Conservation (phyloP, 2,329 filamentous ascomycete species). For the Xylaria sp. region DNA sequence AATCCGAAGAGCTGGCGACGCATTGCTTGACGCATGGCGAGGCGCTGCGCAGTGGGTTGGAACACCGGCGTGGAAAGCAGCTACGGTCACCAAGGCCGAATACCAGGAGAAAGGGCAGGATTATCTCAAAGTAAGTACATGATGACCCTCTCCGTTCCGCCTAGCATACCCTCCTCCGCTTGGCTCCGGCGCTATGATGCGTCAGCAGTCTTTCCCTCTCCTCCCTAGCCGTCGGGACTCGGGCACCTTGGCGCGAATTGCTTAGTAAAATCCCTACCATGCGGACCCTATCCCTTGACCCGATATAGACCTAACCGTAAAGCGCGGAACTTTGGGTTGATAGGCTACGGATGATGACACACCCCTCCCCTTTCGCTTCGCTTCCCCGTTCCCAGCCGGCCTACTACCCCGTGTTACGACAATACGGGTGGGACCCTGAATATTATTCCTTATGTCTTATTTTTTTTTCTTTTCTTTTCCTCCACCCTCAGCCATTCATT, state of each 20-base stretch:
- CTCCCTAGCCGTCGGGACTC: constrained; percentile 12
- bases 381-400: too few relatives aligned
- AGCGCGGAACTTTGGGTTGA: background rate
- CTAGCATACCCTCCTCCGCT: constrained; percentile 3
- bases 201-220: constrained; percentile 24
- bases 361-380: background rate
- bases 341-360: constrained; percentile 1
- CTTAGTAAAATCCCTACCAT: constrained; percentile 15
- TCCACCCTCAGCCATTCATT: background rate
- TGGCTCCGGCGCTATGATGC: constrained; percentile 15
- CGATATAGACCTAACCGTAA: constrained; percentile 5
- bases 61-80: constrained; percentile 62
- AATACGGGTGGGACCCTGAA: too few relatives aligned
- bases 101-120: constrained; percentile 91
- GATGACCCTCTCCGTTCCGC: background rate
- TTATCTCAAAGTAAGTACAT: constrained; percentile 77
- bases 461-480: too few relatives aligned
- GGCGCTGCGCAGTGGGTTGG: constrained; percentile 87
- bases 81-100: constrained; percentile 78
- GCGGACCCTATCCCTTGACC: background rate
- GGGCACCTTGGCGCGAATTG: constrained; percentile 13
- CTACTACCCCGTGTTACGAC: background rate
- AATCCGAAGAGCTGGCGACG: constrained; percentile 76
- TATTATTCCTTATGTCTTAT: too few relatives aligned
- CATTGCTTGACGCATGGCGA: constrained; percentile 88